Base-by-base conservation (phyloP, 2,329 filamentous ascomycete species). In the Fusarium xyrophilum region DNA sequence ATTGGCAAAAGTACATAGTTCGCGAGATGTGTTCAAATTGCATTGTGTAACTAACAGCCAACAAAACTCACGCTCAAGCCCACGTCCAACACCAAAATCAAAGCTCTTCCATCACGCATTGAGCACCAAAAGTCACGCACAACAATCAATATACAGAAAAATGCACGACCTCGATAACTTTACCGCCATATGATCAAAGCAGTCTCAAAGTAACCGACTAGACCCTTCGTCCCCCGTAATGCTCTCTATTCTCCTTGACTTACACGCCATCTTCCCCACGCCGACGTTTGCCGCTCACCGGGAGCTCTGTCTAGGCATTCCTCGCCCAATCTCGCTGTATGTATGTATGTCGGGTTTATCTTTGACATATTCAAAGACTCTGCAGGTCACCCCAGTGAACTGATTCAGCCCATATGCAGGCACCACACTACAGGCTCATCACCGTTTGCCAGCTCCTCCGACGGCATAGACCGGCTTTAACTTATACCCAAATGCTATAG, bases 401-500 rank as follows among this genome's bases (percentile, higher is more conserved):
- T 30, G 19, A 44, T 44, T 54, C 23, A 69, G 38, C 25, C 56
- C n/a, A 30, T 36, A 53, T 67, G 39, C 47, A 69, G 39, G 38
- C 35, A 33, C 48, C 19, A 27, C 21, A 28, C 39, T 62, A 21
- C n/a, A 43, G 44, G 23, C 28, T 40, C 17, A 19, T 9, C 19
- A n/a, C n/a, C 14, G 25, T 25, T 36, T 36, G 38, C 14, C 44
- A 35, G 23, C 15, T 38, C 27, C 36, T 51, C 33, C 35, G 40
- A 50, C 66, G 66, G 66, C 66, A 69, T 69, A 38, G 46, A 28
- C 27, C 66, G 66, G 66, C 66, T 69, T 69, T 68, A 50, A 35
- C 13, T 23, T 23, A 19, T 21, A 36, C 14, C 15, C 28, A 64
- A 60, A 35, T 7, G 11, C 25, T 8, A 39, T 35, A 30, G 30